These are phyloP conservation scores for Byssochlamys sp. DNA, from an alignment of 2,329 filamentous ascomycete genomes.

Conservation along the genomic window DNA sequence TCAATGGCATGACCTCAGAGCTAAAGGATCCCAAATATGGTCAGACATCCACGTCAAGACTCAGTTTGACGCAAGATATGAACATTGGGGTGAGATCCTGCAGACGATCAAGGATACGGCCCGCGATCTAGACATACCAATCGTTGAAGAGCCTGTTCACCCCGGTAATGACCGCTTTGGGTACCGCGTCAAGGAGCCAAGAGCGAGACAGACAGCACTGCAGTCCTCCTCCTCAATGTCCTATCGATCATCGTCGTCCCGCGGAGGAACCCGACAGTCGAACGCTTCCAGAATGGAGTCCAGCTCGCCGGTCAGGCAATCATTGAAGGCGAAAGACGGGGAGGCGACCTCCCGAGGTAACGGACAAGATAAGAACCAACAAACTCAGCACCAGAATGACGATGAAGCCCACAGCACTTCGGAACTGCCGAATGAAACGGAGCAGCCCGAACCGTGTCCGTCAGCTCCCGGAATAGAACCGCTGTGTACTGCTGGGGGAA, in stretches of 20 bases:
- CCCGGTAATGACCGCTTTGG: slow-evolving; percentile 6
- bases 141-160: slow-evolving; percentile 7
- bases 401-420: not conserved
- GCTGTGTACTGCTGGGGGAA: slow-evolving; percentile 11
- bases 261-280: no score
- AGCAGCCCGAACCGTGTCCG: not conserved
- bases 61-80: not conserved
- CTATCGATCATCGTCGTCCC: no score
- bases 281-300: no score
- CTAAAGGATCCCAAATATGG: not conserved
- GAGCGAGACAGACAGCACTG: not conserved
- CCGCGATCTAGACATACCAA: not conserved
- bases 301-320: no score
- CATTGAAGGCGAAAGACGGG: no score
- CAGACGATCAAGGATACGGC: not conserved
- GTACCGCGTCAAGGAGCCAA: not conserved
- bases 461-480: not conserved
- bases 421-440: not conserved
- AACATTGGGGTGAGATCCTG: slow-evolving; percentile 1
- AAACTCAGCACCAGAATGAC: not conserved
- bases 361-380: not conserved
- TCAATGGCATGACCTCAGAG: not conserved
- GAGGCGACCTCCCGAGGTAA: no score
- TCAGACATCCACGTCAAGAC: not conserved
- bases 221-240: no score